Percentiles rank a stretch among this genome's conserved stretches.
Conservation (phyloP, 805 yeast genomes). For the Candida golubevii region DNA sequence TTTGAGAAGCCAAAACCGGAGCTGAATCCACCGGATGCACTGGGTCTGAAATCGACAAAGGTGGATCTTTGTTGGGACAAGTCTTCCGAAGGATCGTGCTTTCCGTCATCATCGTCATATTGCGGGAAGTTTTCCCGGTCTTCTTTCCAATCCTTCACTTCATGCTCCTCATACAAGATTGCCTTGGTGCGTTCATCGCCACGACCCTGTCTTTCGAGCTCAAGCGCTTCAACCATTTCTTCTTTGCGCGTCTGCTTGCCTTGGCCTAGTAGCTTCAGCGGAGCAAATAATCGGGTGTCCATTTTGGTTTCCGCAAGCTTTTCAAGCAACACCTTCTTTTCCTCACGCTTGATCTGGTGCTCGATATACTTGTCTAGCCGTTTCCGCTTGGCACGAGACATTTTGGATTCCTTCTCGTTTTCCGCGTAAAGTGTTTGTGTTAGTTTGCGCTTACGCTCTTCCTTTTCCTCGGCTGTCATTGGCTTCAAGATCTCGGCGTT, state of each 20-base stretch:
- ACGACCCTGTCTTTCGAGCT: conserved; percentile 67
- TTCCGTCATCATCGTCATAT: not conserved
- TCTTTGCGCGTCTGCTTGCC: conserved; percentile 67
- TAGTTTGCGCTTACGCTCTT: conserved; percentile 59
- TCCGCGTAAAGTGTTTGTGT: conserved; percentile 55
- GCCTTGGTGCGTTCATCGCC: conserved; percentile 57
- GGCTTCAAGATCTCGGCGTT: conserved; percentile 64
- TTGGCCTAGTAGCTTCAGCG: conserved; percentile 75
- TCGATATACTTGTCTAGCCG: conserved; percentile 89
- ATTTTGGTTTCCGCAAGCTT: conserved; percentile 65
- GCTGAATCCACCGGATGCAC: conserved; percentile 55
- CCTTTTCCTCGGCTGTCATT: conserved; percentile 58
- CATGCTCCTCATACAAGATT: conserved; percentile 66
- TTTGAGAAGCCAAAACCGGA: conserved; percentile 67
- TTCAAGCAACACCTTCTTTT: conserved; percentile 69
- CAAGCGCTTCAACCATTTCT: conserved; percentile 68
- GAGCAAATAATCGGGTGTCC: conserved; percentile 64
- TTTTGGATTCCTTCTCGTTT: conserved; percentile 54
- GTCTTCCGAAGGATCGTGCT: conserved; percentile 1
- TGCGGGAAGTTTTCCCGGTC: conserved; percentile 4
- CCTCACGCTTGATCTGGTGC: conserved; percentile 84
- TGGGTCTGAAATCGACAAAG: conserved; percentile 71
- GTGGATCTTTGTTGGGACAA: conserved; percentile 23
- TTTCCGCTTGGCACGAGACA: conserved; percentile 67
- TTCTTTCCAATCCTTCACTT: conserved; percentile 55